phyloP scores from a whole-genome alignment of 2,329 filamentous ascomycete species.

The Fusarium sp. region DNA sequence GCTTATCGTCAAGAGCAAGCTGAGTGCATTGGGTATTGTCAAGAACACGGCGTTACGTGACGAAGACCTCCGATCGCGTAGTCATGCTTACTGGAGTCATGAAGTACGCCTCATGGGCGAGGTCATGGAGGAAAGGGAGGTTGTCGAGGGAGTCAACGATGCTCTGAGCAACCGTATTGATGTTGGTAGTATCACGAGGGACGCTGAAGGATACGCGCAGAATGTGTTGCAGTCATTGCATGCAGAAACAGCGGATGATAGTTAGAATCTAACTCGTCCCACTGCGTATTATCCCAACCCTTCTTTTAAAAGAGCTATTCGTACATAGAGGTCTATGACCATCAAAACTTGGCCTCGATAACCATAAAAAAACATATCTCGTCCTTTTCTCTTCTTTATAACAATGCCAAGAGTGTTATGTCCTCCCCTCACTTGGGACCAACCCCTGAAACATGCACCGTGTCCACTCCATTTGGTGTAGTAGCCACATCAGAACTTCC shows the following conservation, averaged over 20 bases:
- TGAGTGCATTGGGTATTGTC: slow-evolving; percentile 81
- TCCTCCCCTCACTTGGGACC: slow-evolving; percentile 3
- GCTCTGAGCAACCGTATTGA: slow-evolving; percentile 76
- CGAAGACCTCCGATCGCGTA: slow-evolving; percentile 74
- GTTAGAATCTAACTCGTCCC: slow-evolving; percentile 29
- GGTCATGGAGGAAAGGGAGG: slow-evolving; percentile 84
- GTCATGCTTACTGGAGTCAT: slow-evolving; percentile 83
- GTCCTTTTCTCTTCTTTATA: slow-evolving; percentile 34
- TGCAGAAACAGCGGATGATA: slow-evolving; percentile 37
- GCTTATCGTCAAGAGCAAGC: slow-evolving; percentile 72
- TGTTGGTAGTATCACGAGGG: slow-evolving; percentile 70
- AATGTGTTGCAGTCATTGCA: slow-evolving; percentile 57
- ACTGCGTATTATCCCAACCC: slow-evolving; percentile 44
- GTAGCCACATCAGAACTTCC: slow-evolving; percentile 17
- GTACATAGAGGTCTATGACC: slow-evolving; percentile 48
- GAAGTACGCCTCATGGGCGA: slow-evolving; percentile 81
- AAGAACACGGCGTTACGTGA: slow-evolving; percentile 86
- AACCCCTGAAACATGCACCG: slow-evolving; percentile 26
- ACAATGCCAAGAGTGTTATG: slow-evolving; percentile 15
- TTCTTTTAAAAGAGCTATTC: slow-evolving; percentile 46
- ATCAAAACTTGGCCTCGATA: slow-evolving; percentile 32
- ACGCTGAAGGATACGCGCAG: slow-evolving; percentile 74
- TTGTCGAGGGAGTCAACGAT: slow-evolving; percentile 78
- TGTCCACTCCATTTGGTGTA: slow-evolving; percentile 23
- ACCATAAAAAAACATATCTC: slow-evolving; percentile 33